Percentiles rank a stretch among this genome's conserved stretches.
These are phyloP conservation scores for Monilinia laxa DNA, from an alignment of 2,329 filamentous ascomycete species.

Conservation along the genomic window DNA sequence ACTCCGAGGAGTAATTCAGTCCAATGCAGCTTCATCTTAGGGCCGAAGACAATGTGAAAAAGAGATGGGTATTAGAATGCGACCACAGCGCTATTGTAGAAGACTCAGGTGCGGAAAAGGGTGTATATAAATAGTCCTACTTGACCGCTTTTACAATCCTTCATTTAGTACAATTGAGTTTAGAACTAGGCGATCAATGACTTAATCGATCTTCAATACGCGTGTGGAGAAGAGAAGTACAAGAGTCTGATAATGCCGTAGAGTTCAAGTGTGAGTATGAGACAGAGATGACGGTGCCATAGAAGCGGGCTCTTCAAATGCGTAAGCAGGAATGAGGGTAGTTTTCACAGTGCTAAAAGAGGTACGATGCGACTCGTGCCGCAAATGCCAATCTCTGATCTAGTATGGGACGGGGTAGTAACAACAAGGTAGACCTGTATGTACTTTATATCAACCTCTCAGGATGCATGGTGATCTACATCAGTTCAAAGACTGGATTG, in stretches of 20 bases:
- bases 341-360: background rate
- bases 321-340: background rate
- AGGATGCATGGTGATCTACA: too few relatives aligned
- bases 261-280: background rate
- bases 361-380: too few relatives aligned
- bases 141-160: background rate
- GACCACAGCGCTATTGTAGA: background rate
- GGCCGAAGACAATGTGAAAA: background rate
- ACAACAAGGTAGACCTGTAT: too few relatives aligned
- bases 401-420: too few relatives aligned
- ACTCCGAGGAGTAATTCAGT: slow-evolving; percentile 1
- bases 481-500: too few relatives aligned
- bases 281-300: background rate
- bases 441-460: too few relatives aligned
- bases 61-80: background rate
- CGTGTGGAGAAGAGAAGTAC: background rate
- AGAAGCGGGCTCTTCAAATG: background rate
- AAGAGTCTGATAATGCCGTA: background rate
- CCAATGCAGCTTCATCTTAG: slow-evolving; percentile 7
- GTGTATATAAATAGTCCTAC: slow-evolving; percentile 1
- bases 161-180: background rate
- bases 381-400: too few relatives aligned
- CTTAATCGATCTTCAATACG: background rate
- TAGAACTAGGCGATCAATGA: background rate
- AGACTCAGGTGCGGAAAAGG: background rate